phyloP scores from a whole-genome alignment of 345 rosid species.

The Lenwebbia sp. region DNA sequence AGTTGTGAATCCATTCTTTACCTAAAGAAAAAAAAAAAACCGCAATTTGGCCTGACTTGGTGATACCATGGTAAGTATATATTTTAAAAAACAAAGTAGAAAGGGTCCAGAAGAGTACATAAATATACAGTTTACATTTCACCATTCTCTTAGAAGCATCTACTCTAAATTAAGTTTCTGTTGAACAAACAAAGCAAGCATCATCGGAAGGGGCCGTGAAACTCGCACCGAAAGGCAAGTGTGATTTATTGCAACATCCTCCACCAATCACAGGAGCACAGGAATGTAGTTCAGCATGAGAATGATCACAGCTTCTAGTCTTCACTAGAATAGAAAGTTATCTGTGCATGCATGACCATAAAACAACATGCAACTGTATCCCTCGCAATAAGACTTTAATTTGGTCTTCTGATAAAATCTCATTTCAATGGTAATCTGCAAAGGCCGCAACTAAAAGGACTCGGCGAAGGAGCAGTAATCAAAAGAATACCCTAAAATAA shows the following conservation, averaged over 20 bases:
- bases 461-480: neutral
- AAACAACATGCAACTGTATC: neutral
- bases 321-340: neutral
- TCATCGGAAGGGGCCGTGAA: neutral
- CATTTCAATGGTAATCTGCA: neutral
- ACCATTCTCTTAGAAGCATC: neutral
- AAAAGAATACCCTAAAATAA: constrained; percentile 3
- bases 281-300: neutral
- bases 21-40: neutral
- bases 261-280: neutral
- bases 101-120: neutral
- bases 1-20: neutral
- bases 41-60: neutral
- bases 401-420: neutral
- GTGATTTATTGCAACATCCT: neutral
- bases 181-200: neutral
- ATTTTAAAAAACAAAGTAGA: neutral
- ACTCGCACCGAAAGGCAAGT: neutral
- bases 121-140: neutral
- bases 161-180: neutral
- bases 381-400: neutral
- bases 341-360: neutral
- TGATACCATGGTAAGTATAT: neutral
- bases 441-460: neutral
- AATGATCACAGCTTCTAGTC: neutral